Evolutionary conservation across 2,329 filamentous ascomycete species (phyloP), one percentile per base, ranked within the genome.

Genomic region (Penicillium sp.): DNA sequence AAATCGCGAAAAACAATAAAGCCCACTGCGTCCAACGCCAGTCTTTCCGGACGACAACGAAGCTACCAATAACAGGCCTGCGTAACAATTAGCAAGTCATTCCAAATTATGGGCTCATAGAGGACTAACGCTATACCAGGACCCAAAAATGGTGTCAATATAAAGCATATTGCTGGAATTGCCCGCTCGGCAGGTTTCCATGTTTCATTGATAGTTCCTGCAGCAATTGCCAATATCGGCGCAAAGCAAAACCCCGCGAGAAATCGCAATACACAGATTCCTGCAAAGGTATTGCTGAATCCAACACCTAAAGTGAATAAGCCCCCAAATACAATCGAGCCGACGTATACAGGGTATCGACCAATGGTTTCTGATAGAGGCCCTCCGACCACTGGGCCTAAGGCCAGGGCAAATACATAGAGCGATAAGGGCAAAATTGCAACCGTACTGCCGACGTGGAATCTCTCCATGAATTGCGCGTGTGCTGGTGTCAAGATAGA

Each of bases 11-110:
- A 35, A 65, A 63, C 0, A 65, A 47, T 1, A 58, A 49, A 11
- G 61, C 57, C 61, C 63, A 65, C 39, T 62, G 61, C 3, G 63
- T 65, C 63, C 63, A 65, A 11, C 59, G 52, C 63, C 63, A 67
- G 14, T 58, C 61, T 24, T 66, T 66, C 9, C 61, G 55, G 27
- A 35, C 58, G 2, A 65, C 62, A 16, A 62, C 33, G 22, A 66
- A 66, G 21, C 60, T 61, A 6, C 65, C 65, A 26, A 67, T 63
- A 6, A 67, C 62, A n/a, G 65, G 65, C 9, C 65, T 66, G n/a
- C 24, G 14, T n/a, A 9, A 35, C 4, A 37, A 22, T 50, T 27
- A 55, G 31, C 37, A 33, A 21, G 8, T 52, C 7, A 45, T 1
- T 22, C 14, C 4, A 2, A 14, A 21, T 0, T 3, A 10, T 13